Evolutionary conservation across 352 stramenopile species (phyloP), one percentile per base, ranked within the genome.

Genomic region (Sclerospora graminicola): DNA sequence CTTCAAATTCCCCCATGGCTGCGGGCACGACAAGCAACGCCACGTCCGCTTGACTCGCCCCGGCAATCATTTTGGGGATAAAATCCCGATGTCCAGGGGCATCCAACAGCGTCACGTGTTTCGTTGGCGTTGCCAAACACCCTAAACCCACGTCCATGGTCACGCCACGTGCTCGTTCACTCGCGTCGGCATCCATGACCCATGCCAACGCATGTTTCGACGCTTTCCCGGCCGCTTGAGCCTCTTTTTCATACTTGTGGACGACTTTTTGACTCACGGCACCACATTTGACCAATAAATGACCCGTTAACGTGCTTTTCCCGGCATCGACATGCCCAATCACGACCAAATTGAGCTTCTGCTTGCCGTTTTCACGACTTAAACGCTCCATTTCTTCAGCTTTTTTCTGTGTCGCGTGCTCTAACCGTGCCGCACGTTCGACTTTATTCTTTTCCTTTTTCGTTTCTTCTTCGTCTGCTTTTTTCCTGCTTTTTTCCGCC

Each of bases 101-200:
- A 64, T 99, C 96, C 21, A 98, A 66, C 13, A 99, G 60, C 13
- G 94, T 97, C 47, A 98, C 79, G 45, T 96, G 80, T 60, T 94
- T 96, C 20, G 68, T 85, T 8, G 66, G 31, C 5, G 85, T 97
- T 47, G 87, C 74, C 35, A 98, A 86, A 50, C 84, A 85, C 45
- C 94, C 97, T 29, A 92, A 96, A 2, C 85, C 95, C 5, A 99
- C 82, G 45, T 99, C 91, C 69, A 99, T 98, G 0, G 96, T 99
- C 7, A 99, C 93, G 23, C 96, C 96, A n/a, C 94, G 89, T 32
- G 88, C 69, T 5, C 95, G 79, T 43, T 89, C 78, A 35, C 88
- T 82, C 8, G 91, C 77, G 46, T 90, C 77, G 7, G 82, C 80
- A 50, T 96, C 85, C 82, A 95, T 90, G 48, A 96, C 81, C 93